Conservation (phyloP, 2,329 filamentous ascomycete species). For the Ophiosphaerella narmari region DNA sequence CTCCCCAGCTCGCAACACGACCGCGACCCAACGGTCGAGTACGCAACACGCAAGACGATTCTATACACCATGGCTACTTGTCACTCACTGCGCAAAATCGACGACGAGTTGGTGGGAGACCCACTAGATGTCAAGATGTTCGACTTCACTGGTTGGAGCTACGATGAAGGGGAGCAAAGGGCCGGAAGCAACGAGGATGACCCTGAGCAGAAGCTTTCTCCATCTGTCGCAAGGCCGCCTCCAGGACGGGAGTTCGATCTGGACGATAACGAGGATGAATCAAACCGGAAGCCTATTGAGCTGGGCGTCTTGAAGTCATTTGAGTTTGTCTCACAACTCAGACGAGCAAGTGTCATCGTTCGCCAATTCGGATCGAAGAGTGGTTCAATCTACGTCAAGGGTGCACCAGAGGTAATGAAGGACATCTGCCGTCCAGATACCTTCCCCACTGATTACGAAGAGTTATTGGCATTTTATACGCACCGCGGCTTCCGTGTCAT, state of each 20-base stretch:
- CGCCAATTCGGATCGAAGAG: conserved; percentile 83
- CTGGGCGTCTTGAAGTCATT: conserved; percentile 90
- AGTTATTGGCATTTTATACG: conserved; percentile 86
- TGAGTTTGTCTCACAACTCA: conserved; percentile 91
- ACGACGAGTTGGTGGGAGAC: conserved; percentile 88
- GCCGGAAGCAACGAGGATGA: conserved; percentile 67
- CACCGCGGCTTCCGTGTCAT: conserved; percentile 97
- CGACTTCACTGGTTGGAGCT: conserved; percentile 90
- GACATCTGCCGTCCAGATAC: conserved; percentile 86
- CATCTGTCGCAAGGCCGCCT: conserved; percentile 87
- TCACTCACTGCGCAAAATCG: conserved; percentile 85
- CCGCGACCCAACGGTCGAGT: conserved; percentile 64
- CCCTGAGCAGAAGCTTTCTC: conserved; percentile 77
- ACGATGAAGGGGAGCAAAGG: conserved; percentile 81
- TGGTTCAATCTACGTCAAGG: conserved; percentile 91
- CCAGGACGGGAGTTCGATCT: conserved; percentile 62
- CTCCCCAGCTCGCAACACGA: conserved; percentile 61
- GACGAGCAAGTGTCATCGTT: conserved; percentile 90
- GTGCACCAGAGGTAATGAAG: conserved; percentile 93
- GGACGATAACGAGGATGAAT: conserved; percentile 54
- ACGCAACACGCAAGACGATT: conserved; percentile 68
- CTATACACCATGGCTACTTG: conserved; percentile 97
- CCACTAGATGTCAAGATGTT: conserved; percentile 99
- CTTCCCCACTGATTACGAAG: conserved; percentile 88
- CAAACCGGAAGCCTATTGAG: conserved; percentile 66